These are phyloP conservation scores for Smittium culicis DNA, from an alignment of 371 early-diverging fungal genomes.

Conservation along the genomic window DNA sequence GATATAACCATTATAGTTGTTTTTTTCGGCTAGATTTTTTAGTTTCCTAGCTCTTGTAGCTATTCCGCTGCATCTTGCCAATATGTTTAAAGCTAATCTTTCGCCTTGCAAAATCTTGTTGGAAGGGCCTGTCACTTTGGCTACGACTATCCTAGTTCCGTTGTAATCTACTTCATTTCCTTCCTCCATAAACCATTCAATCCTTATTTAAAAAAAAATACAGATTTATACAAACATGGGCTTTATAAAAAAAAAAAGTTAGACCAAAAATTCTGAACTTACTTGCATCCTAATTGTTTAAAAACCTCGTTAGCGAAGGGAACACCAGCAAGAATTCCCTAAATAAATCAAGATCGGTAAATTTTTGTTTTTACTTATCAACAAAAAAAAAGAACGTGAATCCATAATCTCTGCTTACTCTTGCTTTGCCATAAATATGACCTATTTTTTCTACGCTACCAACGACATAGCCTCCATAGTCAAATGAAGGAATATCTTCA, in stretches of 20 bases:
- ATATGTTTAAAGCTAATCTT: constrained; percentile 84
- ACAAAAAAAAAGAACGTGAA: background rate
- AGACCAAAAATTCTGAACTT: constrained; percentile 15
- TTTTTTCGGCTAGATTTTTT: constrained; percentile 45
- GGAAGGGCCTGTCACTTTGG: constrained; percentile 70
- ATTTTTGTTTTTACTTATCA: background rate
- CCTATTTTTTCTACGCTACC: constrained; percentile 76
- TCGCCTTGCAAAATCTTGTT: constrained; percentile 83
- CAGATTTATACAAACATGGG: no score
- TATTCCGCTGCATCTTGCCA: constrained; percentile 87
- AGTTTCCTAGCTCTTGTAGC: constrained; percentile 69
- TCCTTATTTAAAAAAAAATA: no score
- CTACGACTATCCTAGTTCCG: constrained; percentile 50
- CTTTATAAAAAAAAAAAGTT: no score
- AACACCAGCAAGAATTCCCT: constrained; percentile 83
- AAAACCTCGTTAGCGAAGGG: constrained; percentile 94
- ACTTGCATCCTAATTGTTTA: constrained; percentile 73
- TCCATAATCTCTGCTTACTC: constrained; percentile 21
- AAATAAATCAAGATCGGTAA: background rate
- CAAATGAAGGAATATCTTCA: constrained; percentile 93
- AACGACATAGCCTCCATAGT: constrained; percentile 93
- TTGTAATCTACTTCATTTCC: constrained; percentile 57
- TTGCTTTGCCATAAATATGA: constrained; percentile 63
- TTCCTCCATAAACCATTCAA: constrained; percentile 71
- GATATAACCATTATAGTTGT: constrained; percentile 71